Percentiles rank a stretch among this genome's conserved stretches.
phyloP scores from a whole-genome alignment of 2,329 filamentous ascomycete species.

The Dothidotthia symphoricarpi region DNA sequence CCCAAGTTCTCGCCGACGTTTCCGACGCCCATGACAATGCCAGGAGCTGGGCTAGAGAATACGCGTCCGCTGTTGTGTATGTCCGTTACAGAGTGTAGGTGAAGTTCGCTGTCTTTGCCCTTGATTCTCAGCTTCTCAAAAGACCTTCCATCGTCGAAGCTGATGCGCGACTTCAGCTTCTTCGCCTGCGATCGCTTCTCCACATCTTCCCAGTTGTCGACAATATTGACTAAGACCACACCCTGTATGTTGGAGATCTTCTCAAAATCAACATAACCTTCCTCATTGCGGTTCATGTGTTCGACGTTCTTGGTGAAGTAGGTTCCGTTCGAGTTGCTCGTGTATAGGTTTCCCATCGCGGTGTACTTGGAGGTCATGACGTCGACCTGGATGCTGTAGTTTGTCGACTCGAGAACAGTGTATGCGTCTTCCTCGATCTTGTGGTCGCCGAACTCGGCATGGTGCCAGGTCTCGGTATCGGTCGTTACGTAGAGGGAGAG shows the following conservation, averaged over 20 bases:
- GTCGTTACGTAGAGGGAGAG: constrained; percentile 88
- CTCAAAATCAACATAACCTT: constrained; percentile 88
- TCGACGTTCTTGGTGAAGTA: constrained; percentile 92
- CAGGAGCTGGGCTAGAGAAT: constrained; percentile 91
- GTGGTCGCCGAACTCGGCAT: constrained; percentile 84
- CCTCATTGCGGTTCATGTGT: constrained; percentile 79
- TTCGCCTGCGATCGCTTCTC: constrained; percentile 56
- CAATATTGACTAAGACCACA: constrained; percentile 83
- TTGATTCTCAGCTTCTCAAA: constrained; percentile 72
- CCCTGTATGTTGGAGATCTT: constrained; percentile 90
- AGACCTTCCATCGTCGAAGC: constrained; percentile 90
- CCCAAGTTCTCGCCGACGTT: constrained; percentile 78
- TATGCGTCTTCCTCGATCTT: constrained; percentile 83
- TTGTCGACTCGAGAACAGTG: constrained; percentile 91
- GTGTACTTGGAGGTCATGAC: constrained; percentile 69
- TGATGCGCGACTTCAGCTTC: constrained; percentile 77
- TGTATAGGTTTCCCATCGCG: constrained; percentile 85
- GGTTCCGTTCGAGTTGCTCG: constrained; percentile 95
- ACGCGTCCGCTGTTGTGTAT: constrained; percentile 78
- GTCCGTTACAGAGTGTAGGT: constrained; percentile 90
- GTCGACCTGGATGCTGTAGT: constrained; percentile 96
- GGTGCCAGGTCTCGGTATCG: constrained; percentile 83
- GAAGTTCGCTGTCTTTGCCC: constrained; percentile 65
- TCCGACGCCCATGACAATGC: constrained; percentile 89
- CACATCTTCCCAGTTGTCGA: constrained; percentile 81